Conservation (phyloP, 1,284 basidiomycete species). For the Microbotryomycetes sp. region DNA sequence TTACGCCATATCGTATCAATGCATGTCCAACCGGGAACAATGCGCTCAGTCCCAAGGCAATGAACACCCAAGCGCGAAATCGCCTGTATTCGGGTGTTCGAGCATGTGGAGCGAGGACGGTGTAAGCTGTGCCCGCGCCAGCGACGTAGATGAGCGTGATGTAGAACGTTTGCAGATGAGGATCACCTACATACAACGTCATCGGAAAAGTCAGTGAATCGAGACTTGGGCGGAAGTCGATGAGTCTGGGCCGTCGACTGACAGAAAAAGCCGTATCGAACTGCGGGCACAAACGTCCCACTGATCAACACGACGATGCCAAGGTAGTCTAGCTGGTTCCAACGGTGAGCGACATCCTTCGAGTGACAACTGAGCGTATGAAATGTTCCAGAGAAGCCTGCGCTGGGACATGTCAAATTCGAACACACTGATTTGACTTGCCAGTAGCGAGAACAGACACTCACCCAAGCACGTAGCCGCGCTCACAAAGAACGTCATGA, state of each 20-base stretch:
- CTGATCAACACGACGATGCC: conserved; percentile 34
- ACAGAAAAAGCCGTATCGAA: conserved; percentile 35
- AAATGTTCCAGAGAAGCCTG: conserved; percentile 32
- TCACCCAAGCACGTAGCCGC: conserved; percentile 32
- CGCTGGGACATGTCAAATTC: neutral
- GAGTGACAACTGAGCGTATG: conserved; percentile 33
- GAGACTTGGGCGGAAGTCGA: neutral
- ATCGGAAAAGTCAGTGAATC: neutral
- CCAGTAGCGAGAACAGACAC: neutral
- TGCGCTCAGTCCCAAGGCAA: conserved; percentile 29
- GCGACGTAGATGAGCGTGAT: conserved; percentile 29
- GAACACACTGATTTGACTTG: neutral
- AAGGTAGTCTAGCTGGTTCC: conserved; percentile 36
- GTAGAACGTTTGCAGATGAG: conserved; percentile 25
- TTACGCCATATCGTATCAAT: conserved; percentile 20
- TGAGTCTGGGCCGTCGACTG: neutral
- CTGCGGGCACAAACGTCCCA: conserved; percentile 29
- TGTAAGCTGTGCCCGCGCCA: conserved; percentile 26
- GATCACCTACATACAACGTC: conserved; percentile 11
- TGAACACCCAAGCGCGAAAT: conserved; percentile 32
- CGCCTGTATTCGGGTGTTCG: conserved; percentile 31
- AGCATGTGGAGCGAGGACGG: conserved; percentile 28
- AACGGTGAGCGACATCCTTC: conserved; percentile 19
- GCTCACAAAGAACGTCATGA: conserved; percentile 29
- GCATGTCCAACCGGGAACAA: conserved; percentile 33